phyloP scores from a whole-genome alignment of 2,329 filamentous ascomycete species.

The Xylaria sp. region DNA sequence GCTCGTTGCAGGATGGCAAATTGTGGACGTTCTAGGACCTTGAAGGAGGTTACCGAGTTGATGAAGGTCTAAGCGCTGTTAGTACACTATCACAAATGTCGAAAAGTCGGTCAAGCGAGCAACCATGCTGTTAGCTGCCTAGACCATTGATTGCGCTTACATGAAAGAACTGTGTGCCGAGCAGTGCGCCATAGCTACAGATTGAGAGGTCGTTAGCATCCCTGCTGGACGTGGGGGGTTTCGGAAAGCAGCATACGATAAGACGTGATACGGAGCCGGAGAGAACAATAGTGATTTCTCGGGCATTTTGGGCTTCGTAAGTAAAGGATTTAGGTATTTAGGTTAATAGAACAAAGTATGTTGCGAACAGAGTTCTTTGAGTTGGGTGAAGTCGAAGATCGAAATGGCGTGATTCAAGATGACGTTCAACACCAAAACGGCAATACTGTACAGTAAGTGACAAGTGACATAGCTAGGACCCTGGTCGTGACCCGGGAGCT shows the following conservation, averaged over 20 bases:
- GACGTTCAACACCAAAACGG: conserved; percentile 5
- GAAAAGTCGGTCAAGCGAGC: neutral
- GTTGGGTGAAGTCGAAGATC: conserved; percentile 33
- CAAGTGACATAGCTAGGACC: neutral
- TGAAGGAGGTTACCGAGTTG: conserved; percentile 79
- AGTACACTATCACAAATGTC: conserved; percentile 1
- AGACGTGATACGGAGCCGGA: conserved; percentile 78
- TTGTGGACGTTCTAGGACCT: conserved; percentile 77
- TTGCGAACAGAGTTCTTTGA: conserved; percentile 16
- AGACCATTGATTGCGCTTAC: conserved; percentile 54
- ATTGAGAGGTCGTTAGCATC: conserved; percentile 23
- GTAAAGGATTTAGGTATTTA: neutral
- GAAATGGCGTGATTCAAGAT: conserved; percentile 15
- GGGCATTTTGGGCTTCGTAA: conserved; percentile 54
- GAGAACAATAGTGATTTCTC: conserved; percentile 65
- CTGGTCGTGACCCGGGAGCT: neutral
- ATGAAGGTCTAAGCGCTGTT: conserved; percentile 72
- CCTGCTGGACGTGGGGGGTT: conserved; percentile 39
- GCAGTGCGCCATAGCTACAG: conserved; percentile 82
- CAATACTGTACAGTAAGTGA: neutral
- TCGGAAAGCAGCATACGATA: conserved; percentile 64
- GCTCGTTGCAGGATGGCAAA: conserved; percentile 84
- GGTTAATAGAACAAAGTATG: neutral
- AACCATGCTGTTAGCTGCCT: neutral
- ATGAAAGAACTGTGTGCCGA: conserved; percentile 89